phyloP scores from a whole-genome alignment of 2,329 filamentous ascomycete species.

The Pseudogymnoascus sp. region DNA sequence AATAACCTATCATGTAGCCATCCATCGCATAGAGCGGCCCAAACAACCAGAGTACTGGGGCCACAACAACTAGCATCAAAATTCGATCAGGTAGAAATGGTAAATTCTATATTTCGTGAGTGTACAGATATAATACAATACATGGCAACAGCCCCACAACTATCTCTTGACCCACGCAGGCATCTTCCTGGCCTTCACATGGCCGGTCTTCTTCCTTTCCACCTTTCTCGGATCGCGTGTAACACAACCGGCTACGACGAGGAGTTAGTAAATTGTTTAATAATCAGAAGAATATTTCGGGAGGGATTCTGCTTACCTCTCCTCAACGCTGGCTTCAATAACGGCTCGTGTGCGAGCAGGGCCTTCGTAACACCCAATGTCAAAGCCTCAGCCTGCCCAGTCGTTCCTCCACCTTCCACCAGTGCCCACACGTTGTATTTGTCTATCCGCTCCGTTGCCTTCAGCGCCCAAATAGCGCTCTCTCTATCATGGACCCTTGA shows the following conservation, averaged over 20 bases:
- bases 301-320: constrained; percentile 58
- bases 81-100: neutral
- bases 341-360: constrained; percentile 83
- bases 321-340: constrained; percentile 76
- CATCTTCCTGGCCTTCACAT: constrained; percentile 95
- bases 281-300: neutral
- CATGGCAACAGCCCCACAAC: constrained; percentile 21
- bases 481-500: constrained; percentile 87
- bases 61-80: neutral
- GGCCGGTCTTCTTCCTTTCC: constrained; percentile 96
- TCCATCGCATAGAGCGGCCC: neutral
- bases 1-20: neutral
- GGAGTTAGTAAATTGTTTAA: constrained; percentile 29
- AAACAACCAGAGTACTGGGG: neutral
- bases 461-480: constrained; percentile 85
- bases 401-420: constrained; percentile 79
- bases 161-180: constrained; percentile 86
- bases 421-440: constrained; percentile 96
- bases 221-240: constrained; percentile 86
- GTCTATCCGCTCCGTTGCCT: constrained; percentile 72
- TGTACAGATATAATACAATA: constrained; percentile 20
- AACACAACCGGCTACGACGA: constrained; percentile 70
- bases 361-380: constrained; percentile 85
- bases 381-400: constrained; percentile 90
- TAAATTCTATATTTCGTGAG: constrained; percentile 8